Base-by-base conservation (phyloP, 371 early-diverging fungal species). In the Chytridiales sp. region DNA sequence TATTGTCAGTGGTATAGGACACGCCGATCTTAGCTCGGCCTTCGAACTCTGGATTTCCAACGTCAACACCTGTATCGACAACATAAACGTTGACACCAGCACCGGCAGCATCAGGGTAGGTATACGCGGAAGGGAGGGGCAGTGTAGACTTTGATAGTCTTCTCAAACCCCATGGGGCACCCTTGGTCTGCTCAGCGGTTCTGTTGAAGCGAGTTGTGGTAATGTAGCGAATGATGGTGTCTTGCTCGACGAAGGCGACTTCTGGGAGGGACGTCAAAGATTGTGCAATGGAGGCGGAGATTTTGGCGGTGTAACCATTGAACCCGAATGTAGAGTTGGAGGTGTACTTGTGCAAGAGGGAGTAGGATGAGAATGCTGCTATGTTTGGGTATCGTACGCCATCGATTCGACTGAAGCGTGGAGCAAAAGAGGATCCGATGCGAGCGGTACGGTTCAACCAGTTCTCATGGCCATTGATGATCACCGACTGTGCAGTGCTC, bases 1-100 rank as follows among this genome's bases (percentile, higher is more conserved):
- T 58, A 29, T 64, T 56, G 13, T 42, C 51, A 19, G 69, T 52
- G 48, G 63, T 68, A 59, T 81, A 67, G 35, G 47, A 47, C 13
- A 53, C 62, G 3, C 70, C 70, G 38, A 47, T 77, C 32, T 46
- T 67, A 17, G 90, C 94, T 64, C 91, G 83, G 11, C 86, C 89
- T 46, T 70, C 77, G 58, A 94, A 84, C 55, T 94, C 91, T 5
- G 69, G 68, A 69, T 92, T 90, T 1, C 48, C 58, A n/a, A 69
- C 63, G 68, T 85, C 74, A 52, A 90, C 76, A 13, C 88, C 89
- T 0, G 88, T 88, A 66, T 90, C 91, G 35, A 89, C 69, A n/a
- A 90, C 78, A 69, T 85, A 84, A 47, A 66, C 56, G 39, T 61
- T 60, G 4, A 69, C 70, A 27, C 63, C 61, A 1, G 34, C 34